These are phyloP conservation scores for Russula dissimulans DNA, from an alignment of 768 basidiomycete species.

Conservation along the genomic window DNA sequence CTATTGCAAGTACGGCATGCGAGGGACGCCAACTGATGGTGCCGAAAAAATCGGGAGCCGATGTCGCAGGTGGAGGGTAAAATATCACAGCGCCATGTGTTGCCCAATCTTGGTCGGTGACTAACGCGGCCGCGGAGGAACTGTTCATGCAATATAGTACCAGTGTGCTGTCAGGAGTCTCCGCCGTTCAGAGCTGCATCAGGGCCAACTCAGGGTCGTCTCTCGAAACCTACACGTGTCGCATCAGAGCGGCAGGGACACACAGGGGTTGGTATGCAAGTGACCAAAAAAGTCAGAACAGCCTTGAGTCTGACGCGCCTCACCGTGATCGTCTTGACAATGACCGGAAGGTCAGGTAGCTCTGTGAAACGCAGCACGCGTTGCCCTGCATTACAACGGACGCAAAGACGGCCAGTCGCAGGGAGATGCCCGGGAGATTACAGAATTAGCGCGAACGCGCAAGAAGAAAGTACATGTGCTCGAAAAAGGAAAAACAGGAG, in stretches of 20 bases:
- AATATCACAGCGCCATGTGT: no score
- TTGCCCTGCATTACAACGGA: slow-evolving; percentile 2
- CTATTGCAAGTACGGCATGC: no score
- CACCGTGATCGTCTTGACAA: neutral
- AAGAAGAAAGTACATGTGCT: slow-evolving; percentile 14
- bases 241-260: neutral
- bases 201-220: slow-evolving; percentile 1
- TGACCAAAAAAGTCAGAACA: neutral
- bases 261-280: neutral
- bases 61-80: no score
- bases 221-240: slow-evolving; percentile 3
- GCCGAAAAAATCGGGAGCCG: no score
- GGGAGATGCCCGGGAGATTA: neutral
- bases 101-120: neutral
- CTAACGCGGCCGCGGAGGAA: slow-evolving; percentile 5
- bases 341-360: neutral
- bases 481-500: slow-evolving; percentile 4
- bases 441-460: slow-evolving; percentile 16
- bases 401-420: neutral
- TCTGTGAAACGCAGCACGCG: neutral
- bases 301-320: neutral
- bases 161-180: neutral
- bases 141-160: neutral
- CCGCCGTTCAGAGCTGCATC: neutral
- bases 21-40: no score